These are phyloP conservation scores for Ogataea populi-albae DNA, from an alignment of 805 yeast genomes.

Conservation along the genomic window DNA sequence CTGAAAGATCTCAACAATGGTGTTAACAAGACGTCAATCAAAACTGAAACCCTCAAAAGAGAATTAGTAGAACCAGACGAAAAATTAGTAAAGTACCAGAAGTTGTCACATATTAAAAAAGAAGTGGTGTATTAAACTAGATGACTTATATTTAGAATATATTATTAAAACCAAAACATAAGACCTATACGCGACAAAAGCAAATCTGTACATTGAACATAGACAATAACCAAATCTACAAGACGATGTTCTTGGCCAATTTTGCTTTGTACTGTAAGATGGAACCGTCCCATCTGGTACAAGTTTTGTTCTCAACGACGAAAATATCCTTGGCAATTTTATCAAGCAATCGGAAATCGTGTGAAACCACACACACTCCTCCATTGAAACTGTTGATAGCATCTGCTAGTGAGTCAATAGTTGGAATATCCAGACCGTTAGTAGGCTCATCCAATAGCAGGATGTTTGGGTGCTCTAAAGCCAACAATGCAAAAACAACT, in stretches of 20 bases:
- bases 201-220: slow-evolving; percentile 1
- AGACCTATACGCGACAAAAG: no score
- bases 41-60: slow-evolving; percentile 3
- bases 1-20: slow-evolving; percentile 71
- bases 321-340: slow-evolving; percentile 96
- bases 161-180: no score
- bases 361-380: slow-evolving; percentile 98
- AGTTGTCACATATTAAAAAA: background rate
- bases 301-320: slow-evolving; percentile 93
- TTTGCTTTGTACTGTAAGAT: slow-evolving; percentile 91
- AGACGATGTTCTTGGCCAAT: slow-evolving; percentile 86
- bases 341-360: slow-evolving; percentile 97
- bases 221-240: slow-evolving; percentile 35
- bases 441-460: slow-evolving; percentile 98
- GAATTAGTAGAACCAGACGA: slow-evolving; percentile 1
- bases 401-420: slow-evolving; percentile 95
- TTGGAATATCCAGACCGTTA: slow-evolving; percentile 97
- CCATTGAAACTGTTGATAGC: slow-evolving; percentile 94
- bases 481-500: slow-evolving; percentile 95
- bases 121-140: slow-evolving; percentile 1
- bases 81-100: background rate
- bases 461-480: slow-evolving; percentile 93
- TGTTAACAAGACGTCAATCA: slow-evolving; percentile 34
- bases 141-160: no score
- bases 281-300: slow-evolving; percentile 93